These are phyloP conservation scores for Alternaria gansuensis DNA, from an alignment of 2,329 filamentous ascomycete species.

Conservation along the genomic window DNA sequence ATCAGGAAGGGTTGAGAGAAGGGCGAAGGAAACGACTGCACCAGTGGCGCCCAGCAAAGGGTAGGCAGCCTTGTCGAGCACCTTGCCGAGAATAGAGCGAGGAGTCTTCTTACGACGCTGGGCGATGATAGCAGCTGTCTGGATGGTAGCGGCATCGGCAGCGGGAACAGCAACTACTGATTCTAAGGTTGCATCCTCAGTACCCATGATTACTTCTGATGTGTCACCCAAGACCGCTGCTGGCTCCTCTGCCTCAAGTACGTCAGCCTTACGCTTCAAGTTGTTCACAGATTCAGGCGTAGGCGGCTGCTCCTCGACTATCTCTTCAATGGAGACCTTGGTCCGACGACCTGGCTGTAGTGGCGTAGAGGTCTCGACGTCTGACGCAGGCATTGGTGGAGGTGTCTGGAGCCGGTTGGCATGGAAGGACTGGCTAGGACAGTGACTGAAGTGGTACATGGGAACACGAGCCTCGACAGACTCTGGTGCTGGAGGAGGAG, in stretches of 20 bases:
- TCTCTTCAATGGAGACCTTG: conserved; percentile 46
- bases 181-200: neutral
- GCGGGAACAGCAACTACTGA: neutral
- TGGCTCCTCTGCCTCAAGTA: conserved; percentile 28
- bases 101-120: conserved; percentile 36
- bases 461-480: neutral
- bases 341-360: conserved; percentile 35
- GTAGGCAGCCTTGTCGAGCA: conserved; percentile 28
- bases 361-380: conserved; percentile 17
- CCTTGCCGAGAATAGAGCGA: conserved; percentile 25
- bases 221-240: neutral
- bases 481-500: conserved; percentile 19
- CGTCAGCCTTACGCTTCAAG: conserved; percentile 48
- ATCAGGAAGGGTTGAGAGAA: conserved; percentile 36
- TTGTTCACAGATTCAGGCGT: conserved; percentile 41
- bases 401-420: conserved; percentile 33
- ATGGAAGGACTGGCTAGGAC: neutral
- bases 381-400: conserved; percentile 23
- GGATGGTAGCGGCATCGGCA: conserved; percentile 8
- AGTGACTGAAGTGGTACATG: neutral
- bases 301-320: conserved; percentile 46
- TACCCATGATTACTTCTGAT: neutral
- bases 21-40: conserved; percentile 31
- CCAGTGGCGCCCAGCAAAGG: conserved; percentile 29
- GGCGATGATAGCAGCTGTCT: conserved; percentile 23